These are phyloP conservation scores for Aspergillus sp. DNA, from an alignment of 2,329 filamentous ascomycete genomes.

Conservation along the genomic window DNA sequence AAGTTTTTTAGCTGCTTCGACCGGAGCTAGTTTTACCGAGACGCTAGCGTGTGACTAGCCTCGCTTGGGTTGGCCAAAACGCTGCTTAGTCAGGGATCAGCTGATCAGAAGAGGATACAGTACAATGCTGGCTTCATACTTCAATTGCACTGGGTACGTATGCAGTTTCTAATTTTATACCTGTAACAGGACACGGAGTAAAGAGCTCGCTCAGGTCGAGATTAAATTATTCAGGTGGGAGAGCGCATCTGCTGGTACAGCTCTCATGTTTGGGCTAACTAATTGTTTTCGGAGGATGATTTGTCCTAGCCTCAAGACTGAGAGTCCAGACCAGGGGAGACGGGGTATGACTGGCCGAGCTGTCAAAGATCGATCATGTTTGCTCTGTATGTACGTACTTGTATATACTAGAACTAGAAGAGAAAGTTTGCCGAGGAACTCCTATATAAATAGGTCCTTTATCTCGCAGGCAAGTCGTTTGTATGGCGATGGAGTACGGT, in stretches of 20 bases:
- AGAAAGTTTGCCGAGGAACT: background rate
- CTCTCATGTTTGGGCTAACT: background rate
- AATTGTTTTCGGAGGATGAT: background rate
- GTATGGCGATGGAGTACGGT: background rate
- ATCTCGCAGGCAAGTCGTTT: background rate
- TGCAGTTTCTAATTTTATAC: background rate
- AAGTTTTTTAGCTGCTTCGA: conserved; percentile 32
- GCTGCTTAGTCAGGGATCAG: background rate
- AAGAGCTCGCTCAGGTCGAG: background rate
- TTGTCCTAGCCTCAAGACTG: no score
- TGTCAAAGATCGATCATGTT: background rate
- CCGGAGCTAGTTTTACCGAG: conserved; percentile 32
- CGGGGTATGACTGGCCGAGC: background rate
- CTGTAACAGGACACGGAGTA: background rate
- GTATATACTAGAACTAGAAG: background rate
- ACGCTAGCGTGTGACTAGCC: conserved; percentile 4
- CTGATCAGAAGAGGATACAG: background rate
- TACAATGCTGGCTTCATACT: no score
- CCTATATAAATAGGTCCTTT: background rate
- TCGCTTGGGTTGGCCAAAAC: background rate
- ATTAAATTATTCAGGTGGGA: background rate
- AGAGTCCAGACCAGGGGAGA: no score
- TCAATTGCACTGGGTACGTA: no score
- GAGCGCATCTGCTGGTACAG: background rate
- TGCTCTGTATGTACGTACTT: background rate